Base-by-base conservation (phyloP, 139 green algal species). In the Chlorella sp. region DNA sequence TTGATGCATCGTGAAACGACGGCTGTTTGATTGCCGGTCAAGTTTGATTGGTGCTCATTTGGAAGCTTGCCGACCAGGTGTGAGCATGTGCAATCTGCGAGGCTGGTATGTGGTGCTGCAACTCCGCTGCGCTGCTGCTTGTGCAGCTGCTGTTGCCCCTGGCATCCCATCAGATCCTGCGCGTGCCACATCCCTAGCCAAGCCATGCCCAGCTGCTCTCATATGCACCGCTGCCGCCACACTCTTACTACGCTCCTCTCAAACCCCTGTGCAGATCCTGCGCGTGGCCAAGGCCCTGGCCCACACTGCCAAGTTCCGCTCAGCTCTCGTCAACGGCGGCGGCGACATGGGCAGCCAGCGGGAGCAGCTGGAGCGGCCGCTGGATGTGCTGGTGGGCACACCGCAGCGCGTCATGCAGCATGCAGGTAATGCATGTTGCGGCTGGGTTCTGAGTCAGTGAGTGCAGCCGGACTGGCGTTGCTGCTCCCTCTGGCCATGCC, bases 61-160 rank as follows among this genome's bases (percentile, higher is more conserved):
- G 44, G 97, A 99, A n/a, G 89, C 94, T 99, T 51, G 95, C 95
- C 13, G 94, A 98, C 26, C 96, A 98, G 90, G 97, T 98, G 51
- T 2, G 51, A 60, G 44, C 7, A 6, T n/a, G n/a, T n/a, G n/a
- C n/a, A n/a, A n/a, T n/a, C n/a, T n/a, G n/a, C n/a, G n/a, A n/a
- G n/a, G n/a, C n/a, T n/a, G n/a, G n/a, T n/a, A n/a, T n/a, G n/a
- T n/a, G n/a, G n/a, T n/a, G n/a, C n/a, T n/a, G n/a, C n/a, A n/a
- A n/a, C n/a, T n/a, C n/a, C n/a, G n/a, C n/a, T n/a, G n/a, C n/a
- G n/a, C n/a, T n/a, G n/a, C n/a, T n/a, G n/a, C n/a, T n/a, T n/a
- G n/a, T n/a, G n/a, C n/a, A n/a, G n/a, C n/a, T n/a, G n/a, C n/a
- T n/a, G n/a, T n/a, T n/a, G n/a, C n/a, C n/a, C n/a, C n/a, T n/a